A percentile compares a stretch with the other conserved stretches of the same genome.
phyloP scores from a whole-genome alignment of 345 rosid species.

The Hevea brasiliensis region DNA sequence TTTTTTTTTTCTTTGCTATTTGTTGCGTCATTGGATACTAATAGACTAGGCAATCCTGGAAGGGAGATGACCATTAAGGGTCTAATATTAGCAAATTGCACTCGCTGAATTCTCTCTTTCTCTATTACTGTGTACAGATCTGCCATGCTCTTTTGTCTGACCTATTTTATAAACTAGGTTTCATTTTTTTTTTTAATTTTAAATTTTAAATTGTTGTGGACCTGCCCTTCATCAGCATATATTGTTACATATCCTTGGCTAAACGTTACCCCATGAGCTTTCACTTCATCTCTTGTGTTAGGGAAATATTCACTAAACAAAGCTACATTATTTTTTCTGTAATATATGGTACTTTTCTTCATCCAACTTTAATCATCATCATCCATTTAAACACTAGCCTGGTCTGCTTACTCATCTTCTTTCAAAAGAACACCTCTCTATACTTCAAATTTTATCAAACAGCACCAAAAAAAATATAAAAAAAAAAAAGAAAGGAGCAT shows the following conservation, averaged over 20 bases:
- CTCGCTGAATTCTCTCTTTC: not conserved
- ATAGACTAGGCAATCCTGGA: constrained; percentile 8
- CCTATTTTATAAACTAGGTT: constrained; percentile 15
- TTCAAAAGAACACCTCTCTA: too few relatives aligned
- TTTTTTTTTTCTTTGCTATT: too few relatives aligned
- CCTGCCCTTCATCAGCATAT: constrained; percentile 11
- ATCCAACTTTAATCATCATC: not conserved
- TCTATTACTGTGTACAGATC: constrained; percentile 18
- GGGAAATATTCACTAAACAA: constrained; percentile 35
- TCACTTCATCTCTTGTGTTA: constrained; percentile 14
- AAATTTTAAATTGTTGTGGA: constrained; percentile 21
- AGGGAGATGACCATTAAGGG: constrained; percentile 1
- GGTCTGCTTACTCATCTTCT: not conserved
- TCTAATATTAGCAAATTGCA: constrained; percentile 18
- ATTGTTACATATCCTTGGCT: constrained; percentile 17
- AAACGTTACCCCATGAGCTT: constrained; percentile 15
- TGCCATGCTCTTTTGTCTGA: constrained; percentile 41
- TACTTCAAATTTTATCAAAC: too few relatives aligned
- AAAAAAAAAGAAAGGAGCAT: too few relatives aligned
- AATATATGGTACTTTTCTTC: not conserved
- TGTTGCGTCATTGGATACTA: constrained; percentile 13
- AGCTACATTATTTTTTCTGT: constrained; percentile 18
- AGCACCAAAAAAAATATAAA: too few relatives aligned
- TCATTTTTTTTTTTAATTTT: constrained; percentile 1
- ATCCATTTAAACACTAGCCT: not conserved